Base-by-base conservation (phyloP, 805 yeast species). In the Candida yuanshanica region DNA sequence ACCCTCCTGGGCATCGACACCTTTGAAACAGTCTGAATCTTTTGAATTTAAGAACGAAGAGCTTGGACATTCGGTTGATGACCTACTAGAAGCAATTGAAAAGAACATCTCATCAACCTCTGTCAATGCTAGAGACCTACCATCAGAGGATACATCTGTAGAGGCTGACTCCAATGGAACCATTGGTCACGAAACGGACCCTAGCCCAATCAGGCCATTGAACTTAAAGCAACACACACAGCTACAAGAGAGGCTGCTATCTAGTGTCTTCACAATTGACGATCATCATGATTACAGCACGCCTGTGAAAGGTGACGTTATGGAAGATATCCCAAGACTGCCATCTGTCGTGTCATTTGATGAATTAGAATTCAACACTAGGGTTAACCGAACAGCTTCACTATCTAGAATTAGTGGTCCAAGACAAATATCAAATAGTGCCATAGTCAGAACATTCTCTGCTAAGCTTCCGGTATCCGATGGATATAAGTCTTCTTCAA, bases 61-160 rank as follows among this genome's bases (percentile, higher is more conserved):
- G 12, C 27, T 27, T 13, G 41, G 39, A 44, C 62, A 60, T 36
- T 66, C 71, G 1, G 71, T 66, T 10, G 71, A 66, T 38, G 68
- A 66, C 35, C 53, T 68, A 11, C 43, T 68, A 16, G 58, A 59
- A 12, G 56, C 54, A 6, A 55, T 56, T 17, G 53, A 55, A 33
- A 50, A 47, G 35, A 56, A 56, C 40, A 50, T 56, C 7, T 54
- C 59, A 18, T 39, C 50, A 10, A 36, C 39, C 17, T 45, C 52
- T n/a, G 33, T 50, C 35, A 49, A 48, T 39, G 44, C 37, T n/a
- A 34, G 32, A 21, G 11, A 17, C 12, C 34, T 7, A 38, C 5
- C 32, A 36, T 10, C 29, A 33, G 20, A 36, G 26, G 10, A 33
- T 39, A 10, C 29, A 31, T 24, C 29, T 38, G 12, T 31, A 5